Conservation (phyloP, 2,329 filamentous ascomycete genomes). For the Bipolaris cookei region DNA sequence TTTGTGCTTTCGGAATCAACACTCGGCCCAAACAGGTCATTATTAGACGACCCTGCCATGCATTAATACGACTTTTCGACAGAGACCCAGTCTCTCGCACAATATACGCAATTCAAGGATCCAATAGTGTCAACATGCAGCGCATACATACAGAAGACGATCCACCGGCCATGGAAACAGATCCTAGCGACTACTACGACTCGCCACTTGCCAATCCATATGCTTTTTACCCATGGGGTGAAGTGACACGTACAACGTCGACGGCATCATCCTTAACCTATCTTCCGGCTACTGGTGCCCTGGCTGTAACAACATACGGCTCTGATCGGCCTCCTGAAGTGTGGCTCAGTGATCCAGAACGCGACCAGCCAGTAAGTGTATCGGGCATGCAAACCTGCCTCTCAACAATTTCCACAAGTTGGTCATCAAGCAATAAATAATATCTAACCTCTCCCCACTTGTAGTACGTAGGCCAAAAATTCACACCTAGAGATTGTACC, state of each 20-base stretch:
- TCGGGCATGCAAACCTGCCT: background rate
- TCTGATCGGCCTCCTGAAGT: constrained; percentile 37
- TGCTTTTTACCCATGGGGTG: constrained; percentile 31
- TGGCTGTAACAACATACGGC: constrained; percentile 42
- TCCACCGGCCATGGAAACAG: constrained; percentile 9
- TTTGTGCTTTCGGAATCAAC: constrained; percentile 29
- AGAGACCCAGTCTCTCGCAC: constrained; percentile 31
- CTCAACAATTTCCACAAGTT: background rate
- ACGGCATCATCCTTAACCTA: constrained; percentile 41
- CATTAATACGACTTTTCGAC: constrained; percentile 35
- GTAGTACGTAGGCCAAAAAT: constrained; percentile 35
- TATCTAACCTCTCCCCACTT: background rate
- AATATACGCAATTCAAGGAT: constrained; percentile 34
- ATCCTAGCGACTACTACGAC: constrained; percentile 1
- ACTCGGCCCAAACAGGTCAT: constrained; percentile 15
- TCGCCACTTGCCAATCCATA: constrained; percentile 18
- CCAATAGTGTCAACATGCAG: constrained; percentile 30
- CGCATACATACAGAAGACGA: constrained; percentile 9
- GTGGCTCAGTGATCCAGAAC: constrained; percentile 34
- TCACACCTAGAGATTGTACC: constrained; percentile 32
- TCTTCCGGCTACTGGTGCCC: constrained; percentile 34
- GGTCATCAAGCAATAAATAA: background rate
- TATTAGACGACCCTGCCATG: constrained; percentile 5
- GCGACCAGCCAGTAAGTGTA: constrained; percentile 27
- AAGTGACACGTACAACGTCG: constrained; percentile 33